Percentiles rank a stretch among this genome's conserved stretches.
phyloP scores from a whole-genome alignment of 2,329 filamentous ascomycete species.

The Ophiocordyceps sinensis region DNA sequence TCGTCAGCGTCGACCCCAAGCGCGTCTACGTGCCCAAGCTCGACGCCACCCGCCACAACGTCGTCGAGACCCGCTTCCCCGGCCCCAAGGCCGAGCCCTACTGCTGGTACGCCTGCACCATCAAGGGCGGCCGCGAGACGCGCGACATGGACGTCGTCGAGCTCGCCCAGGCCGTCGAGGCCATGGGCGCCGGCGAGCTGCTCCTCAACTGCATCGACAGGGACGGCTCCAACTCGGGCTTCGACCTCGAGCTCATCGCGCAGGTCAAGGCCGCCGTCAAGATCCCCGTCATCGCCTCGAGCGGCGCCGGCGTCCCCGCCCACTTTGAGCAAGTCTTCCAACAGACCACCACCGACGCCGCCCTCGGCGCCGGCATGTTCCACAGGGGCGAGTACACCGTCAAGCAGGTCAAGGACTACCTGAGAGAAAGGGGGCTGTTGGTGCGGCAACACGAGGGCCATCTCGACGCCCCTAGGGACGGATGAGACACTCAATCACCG shows the following conservation, averaged over 20 bases:
- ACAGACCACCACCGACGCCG: conserved; percentile 77
- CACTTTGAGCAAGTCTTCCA: conserved; percentile 90
- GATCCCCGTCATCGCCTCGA: conserved; percentile 92
- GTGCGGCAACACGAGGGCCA: conserved; percentile 65
- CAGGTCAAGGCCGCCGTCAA: conserved; percentile 77
- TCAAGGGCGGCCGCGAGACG: conserved; percentile 90
- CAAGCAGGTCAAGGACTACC: conserved; percentile 76
- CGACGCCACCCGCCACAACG: conserved; percentile 58
- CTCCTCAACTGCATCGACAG: conserved; percentile 95
- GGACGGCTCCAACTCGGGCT: conserved; percentile 87
- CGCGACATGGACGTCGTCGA: conserved; percentile 86
- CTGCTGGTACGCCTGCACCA: conserved; percentile 97
- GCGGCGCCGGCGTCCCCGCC: conserved; percentile 71
- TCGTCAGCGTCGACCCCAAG: conserved; percentile 89
- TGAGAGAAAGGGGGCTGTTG: conserved; percentile 55
- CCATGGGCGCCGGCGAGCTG: conserved; percentile 90
- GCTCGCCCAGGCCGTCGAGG: conserved; percentile 77
- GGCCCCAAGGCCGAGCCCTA: conserved; percentile 64
- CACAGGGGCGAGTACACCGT: conserved; percentile 93
- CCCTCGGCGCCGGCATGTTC: conserved; percentile 93
- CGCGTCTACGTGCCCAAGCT: conserved; percentile 68
- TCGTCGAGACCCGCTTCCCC: conserved; percentile 52
- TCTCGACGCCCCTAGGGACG: conserved; percentile 8
- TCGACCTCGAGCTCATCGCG: conserved; percentile 80
- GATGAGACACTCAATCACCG: neutral